These are phyloP conservation scores for Flueggea neowawraea DNA, from an alignment of 441 rosid species.

Conservation along the genomic window DNA sequence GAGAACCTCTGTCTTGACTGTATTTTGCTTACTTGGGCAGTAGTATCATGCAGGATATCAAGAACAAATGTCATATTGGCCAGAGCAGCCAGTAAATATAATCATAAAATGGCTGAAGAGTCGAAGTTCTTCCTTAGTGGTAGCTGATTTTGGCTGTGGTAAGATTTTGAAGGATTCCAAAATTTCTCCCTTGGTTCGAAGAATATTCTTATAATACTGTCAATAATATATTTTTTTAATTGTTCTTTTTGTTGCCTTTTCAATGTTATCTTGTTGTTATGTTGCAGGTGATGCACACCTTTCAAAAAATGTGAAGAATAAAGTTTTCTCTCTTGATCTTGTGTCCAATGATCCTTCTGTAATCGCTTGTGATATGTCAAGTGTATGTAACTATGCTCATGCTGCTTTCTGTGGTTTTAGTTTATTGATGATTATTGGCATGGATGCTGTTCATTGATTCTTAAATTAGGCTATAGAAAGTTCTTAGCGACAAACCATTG, in stretches of 20 bases:
- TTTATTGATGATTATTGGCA: neutral
- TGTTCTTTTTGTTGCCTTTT: neutral
- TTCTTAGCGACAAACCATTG: too few relatives aligned
- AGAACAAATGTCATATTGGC: slow-evolving; percentile 95
- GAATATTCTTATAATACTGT: neutral
- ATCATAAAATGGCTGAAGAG: slow-evolving; percentile 65
- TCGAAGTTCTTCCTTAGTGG: slow-evolving; percentile 62
- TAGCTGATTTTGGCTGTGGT: slow-evolving; percentile 99
- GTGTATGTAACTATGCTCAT: slow-evolving; percentile 33
- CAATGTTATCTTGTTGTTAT: slow-evolving; percentile 22
- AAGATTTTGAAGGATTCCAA: slow-evolving; percentile 19
- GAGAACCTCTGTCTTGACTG: slow-evolving; percentile 8
- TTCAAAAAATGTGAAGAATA: slow-evolving; percentile 76
- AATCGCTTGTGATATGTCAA: slow-evolving; percentile 87
- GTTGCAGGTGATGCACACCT: slow-evolving; percentile 84
- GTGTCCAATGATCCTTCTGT: slow-evolving; percentile 78
- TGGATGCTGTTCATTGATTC: too few relatives aligned
- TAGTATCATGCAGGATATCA: slow-evolving; percentile 87
- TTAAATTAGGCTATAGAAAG: too few relatives aligned
- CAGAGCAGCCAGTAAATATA: slow-evolving; percentile 79
- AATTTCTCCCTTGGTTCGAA: slow-evolving; percentile 1
- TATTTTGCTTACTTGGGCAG: slow-evolving; percentile 34
- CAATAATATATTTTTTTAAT: neutral
- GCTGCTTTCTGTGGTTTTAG: neutral
- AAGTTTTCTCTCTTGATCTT: slow-evolving; percentile 88